phyloP scores from a whole-genome alignment of 2,329 filamentous ascomycete genomes.

The Monilinia laxa region DNA sequence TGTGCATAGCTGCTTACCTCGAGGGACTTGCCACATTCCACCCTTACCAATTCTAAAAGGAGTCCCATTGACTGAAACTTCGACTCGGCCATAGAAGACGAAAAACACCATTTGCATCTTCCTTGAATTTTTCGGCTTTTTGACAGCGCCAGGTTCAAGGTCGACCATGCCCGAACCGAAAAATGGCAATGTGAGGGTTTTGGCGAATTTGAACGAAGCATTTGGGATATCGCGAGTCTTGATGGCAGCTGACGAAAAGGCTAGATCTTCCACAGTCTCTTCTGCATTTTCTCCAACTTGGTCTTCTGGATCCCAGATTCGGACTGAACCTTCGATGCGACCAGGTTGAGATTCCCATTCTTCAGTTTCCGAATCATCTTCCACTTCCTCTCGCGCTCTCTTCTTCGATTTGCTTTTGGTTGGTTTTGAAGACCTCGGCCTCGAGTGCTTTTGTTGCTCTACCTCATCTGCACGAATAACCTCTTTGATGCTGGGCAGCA shows the following conservation, averaged over 20 bases:
- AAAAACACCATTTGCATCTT: conserved; percentile 99
- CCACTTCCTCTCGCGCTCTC: conserved; percentile 34
- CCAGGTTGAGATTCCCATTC: conserved; percentile 72
- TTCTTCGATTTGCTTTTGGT: conserved; percentile 35
- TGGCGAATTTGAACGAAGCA: conserved; percentile 82
- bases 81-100: conserved; percentile 77
- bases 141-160: conserved; percentile 76
- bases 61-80: conserved; percentile 73
- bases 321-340: conserved; percentile 61
- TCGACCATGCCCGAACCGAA: conserved; percentile 91
- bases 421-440: conserved; percentile 26
- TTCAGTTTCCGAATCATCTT: conserved; percentile 59
- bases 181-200: conserved; percentile 80
- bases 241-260: conserved; percentile 50
- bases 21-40: conserved; percentile 90
- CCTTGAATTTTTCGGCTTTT: conserved; percentile 86
- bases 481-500: conserved; percentile 71
- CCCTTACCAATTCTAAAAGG: conserved; percentile 82
- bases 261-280: conserved; percentile 56
- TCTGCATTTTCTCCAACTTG: conserved; percentile 53
- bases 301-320: conserved; percentile 63
- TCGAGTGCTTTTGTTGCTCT: conserved; percentile 43
- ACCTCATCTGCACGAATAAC: conserved; percentile 70
- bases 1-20: conserved; percentile 62
- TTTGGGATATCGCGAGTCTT: conserved; percentile 58